Base-by-base conservation (phyloP, 176 grass and related monocot genomes). In the Rhynchospora breviuscula region DNA sequence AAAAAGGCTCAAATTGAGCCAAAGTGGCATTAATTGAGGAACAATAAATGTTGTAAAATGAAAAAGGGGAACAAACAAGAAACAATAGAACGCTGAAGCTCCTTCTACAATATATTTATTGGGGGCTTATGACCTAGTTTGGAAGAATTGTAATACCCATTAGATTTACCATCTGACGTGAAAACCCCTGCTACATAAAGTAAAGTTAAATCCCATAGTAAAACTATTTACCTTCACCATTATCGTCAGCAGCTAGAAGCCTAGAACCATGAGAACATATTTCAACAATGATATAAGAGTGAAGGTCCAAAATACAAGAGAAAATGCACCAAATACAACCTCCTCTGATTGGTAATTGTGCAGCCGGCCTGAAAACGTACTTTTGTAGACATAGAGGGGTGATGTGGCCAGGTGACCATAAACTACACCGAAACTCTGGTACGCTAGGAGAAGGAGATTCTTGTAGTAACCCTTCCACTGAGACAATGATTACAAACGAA, bases 361-460 rank as follows among this genome's bases (percentile, higher is more conserved):
- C 56, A 95, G 85, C 48, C 85, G 85, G 74, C 89, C 88, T 29
- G 89, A 87, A 83, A 98, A 98, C 61, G 85, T 90, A 81, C 88
- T 93, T 91, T 87, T 93, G 59, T 87, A 98, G n/a, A n/a, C 44
- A 95, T 92, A 98, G 31, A 98, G 88, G 46, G 96, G 96, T 4
- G 93, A 98, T 51, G 91, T 98, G 86, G 91, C 92, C 54, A 98
- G 89, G 69, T 98, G 93, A 47, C 96, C 93, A 68, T 95, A 95
- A 43, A 98, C 93, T 68, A 95, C 90, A 80, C 96, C 96, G 65
- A 93, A 95, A 89, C 96, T 98, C 88, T 98, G 96, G 88, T 98
- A 95, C 40, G 93, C 87, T 93, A 98, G 70, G 84, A 98, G 89
- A 8, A 93, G 85, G 10, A 98, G 44, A 77, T 89, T 94, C 81